These are phyloP conservation scores for Peterozyma toletana DNA, from an alignment of 805 yeast species.

Conservation along the genomic window DNA sequence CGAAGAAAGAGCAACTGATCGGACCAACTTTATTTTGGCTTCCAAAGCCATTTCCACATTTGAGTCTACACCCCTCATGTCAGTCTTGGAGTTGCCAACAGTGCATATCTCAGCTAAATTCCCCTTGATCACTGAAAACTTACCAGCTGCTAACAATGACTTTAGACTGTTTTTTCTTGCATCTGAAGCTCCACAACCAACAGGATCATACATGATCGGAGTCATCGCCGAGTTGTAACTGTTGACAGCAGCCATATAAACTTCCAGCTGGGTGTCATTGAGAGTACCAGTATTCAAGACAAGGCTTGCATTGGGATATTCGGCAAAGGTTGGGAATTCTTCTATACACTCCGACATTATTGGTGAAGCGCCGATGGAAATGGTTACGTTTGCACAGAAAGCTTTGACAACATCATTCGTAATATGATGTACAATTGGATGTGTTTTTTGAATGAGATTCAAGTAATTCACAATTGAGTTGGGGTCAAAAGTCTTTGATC, in stretches of 20 bases:
- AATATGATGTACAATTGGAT: constrained; percentile 78
- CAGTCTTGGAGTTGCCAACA: constrained; percentile 39
- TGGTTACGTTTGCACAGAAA: constrained; percentile 78
- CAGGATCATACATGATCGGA: constrained; percentile 82
- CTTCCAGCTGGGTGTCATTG: constrained; percentile 30
- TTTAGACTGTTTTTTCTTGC: constrained; percentile 44
- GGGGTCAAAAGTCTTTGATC: constrained; percentile 22
- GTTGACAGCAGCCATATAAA: constrained; percentile 42
- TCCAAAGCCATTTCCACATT: constrained; percentile 19
- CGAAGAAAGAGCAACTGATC: constrained; percentile 31
- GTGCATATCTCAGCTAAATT: constrained; percentile 74
- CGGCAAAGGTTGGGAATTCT: constrained; percentile 65
- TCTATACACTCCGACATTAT: constrained; percentile 72
- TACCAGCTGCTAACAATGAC: constrained; percentile 47
- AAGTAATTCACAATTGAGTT: constrained; percentile 13
- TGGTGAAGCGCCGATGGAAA: constrained; percentile 83
- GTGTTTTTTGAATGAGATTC: constrained; percentile 15
- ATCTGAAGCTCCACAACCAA: constrained; percentile 81
- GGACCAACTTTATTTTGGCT: constrained; percentile 35
- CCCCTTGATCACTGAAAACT: constrained; percentile 69
- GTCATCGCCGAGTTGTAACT: constrained; percentile 49
- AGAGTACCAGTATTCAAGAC: constrained; percentile 77
- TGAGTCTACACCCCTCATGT: constrained; percentile 75
- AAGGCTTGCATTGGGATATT: constrained; percentile 44
- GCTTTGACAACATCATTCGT: constrained; percentile 87